These are phyloP conservation scores for Glycine tomentella DNA, from an alignment of 306 rosid genomes.

Conservation along the genomic window DNA sequence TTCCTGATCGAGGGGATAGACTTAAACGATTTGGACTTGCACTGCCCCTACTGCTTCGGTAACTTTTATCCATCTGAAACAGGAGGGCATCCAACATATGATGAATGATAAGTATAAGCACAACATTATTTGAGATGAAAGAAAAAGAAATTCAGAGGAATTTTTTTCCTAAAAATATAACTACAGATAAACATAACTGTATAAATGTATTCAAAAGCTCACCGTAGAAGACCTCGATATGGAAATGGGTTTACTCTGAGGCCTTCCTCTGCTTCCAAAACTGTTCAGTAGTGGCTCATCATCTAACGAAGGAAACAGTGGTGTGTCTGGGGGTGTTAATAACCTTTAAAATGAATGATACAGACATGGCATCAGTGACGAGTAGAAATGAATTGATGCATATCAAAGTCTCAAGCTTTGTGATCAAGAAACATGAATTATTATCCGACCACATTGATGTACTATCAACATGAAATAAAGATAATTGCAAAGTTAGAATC, in stretches of 20 bases:
- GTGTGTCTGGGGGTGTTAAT: conserved; percentile 92
- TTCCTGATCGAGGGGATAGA: conserved; percentile 81
- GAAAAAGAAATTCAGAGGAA: neutral
- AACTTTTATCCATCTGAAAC: conserved; percentile 83
- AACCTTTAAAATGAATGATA: conserved; percentile 61
- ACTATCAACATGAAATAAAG: neutral
- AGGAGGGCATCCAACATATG: conserved; percentile 12
- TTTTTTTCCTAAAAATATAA: conserved; percentile 13
- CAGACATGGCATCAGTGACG: conserved; percentile 32
- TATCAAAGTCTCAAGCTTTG: conserved; percentile 28
- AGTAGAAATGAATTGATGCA: neutral
- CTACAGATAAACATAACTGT: neutral
- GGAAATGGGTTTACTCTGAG: conserved; percentile 87
- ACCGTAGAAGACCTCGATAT: conserved; percentile 91
- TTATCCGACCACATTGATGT: neutral
- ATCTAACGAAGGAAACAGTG: conserved; percentile 84
- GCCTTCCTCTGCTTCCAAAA: conserved; percentile 71
- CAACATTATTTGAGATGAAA: neutral
- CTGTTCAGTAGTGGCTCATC: conserved; percentile 62
- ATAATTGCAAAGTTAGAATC: conserved; percentile 1
- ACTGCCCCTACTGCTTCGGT: conserved; percentile 85
- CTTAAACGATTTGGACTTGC: conserved; percentile 86
- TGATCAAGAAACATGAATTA: conserved; percentile 20
- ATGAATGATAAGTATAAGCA: conserved; percentile 25
- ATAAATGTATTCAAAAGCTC: conserved; percentile 44